Percentiles rank a stretch among this genome's conserved stretches.
Evolutionary conservation across 768 basidiomycete species (phyloP).

Genomic region (Chalciporus sphaerocephalus): DNA sequence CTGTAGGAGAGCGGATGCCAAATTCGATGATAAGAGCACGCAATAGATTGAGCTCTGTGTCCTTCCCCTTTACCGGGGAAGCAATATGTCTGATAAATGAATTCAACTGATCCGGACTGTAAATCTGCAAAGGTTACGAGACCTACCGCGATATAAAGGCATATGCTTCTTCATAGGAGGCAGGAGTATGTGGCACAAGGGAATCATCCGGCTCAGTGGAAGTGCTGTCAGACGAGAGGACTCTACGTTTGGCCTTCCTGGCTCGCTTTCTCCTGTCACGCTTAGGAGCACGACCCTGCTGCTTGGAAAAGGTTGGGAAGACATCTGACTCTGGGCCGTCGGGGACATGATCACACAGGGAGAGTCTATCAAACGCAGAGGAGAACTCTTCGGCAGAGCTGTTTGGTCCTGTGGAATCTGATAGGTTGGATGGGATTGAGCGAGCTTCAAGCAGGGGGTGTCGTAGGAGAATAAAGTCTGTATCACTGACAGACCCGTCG

Average conservation of each 20-base stretch:
- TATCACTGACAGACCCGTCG: conserved; percentile 6
- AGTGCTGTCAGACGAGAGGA: background rate
- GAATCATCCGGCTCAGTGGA: conserved; percentile 8
- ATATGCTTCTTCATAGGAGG: conserved; percentile 25
- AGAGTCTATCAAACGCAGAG: conserved; percentile 15
- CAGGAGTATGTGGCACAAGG: conserved; percentile 11
- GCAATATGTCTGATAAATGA: conserved; percentile 20
- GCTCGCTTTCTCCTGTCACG: conserved; percentile 1
- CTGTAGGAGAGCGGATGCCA: conserved; percentile 47
- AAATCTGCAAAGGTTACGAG: background rate
- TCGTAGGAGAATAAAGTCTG: conserved; percentile 25
- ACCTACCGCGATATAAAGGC: conserved; percentile 28
- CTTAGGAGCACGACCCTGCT: background rate
- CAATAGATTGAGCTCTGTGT: conserved; percentile 50
- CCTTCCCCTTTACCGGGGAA: conserved; percentile 12
- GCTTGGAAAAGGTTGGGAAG: background rate
- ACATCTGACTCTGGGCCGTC: conserved; percentile 9
- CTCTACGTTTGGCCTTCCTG: conserved; percentile 1
- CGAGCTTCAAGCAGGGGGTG: conserved; percentile 15
- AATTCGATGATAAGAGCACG: conserved; percentile 76
- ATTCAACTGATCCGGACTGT: background rate
- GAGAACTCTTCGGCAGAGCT: conserved; percentile 14
- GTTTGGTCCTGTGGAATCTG: conserved; percentile 2
- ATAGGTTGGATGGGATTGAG: conserved; percentile 12
- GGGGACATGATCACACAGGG: conserved; percentile 9